Base-by-base conservation (phyloP, 2,329 filamentous ascomycete genomes). In the Aspergillus ochraceoroseus region DNA sequence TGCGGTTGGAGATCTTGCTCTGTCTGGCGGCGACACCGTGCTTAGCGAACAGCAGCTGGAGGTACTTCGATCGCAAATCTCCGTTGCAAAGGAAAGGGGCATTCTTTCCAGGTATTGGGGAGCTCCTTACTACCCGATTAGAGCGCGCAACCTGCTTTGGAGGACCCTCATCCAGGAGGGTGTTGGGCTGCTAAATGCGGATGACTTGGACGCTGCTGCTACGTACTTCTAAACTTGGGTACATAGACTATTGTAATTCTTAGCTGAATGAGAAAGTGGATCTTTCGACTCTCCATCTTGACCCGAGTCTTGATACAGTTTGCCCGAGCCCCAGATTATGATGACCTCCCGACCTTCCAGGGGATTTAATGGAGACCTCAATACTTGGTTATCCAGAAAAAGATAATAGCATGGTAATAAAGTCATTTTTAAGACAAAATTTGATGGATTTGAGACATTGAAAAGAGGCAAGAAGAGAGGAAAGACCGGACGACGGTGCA, bases 61-160 rank as follows among this genome's bases (percentile, higher is more conserved):
- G n/a, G 59, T 64, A 17, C 57, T 83, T 49, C 61, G 71, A 17
- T 55, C 48, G 7, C 79, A 83, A 59, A 67, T 83, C 12, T 56
- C 54, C 0, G 55, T 56, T 0, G 80, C 80, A 4, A 73, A 75
- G 49, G 64, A 59, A 9, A 76, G 70, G 53, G 79, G 79, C 0
- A 80, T 85, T 43, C 65, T 63, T 41, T 72, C 72, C 1, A 62
- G 80, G 41, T 83, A 83, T 53, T 83, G 79, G 79, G 75, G 79
- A 38, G 72, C 75, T 47, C 80, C 80, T 0, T 65, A 64, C 2
- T 83, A 72, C 66, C 79, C 78, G 0, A 61, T 82, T 18, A 69
- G 72, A n/a, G 74, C 70, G 14, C 63, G 80, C 15, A 77, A 82
- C 55, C 63, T 67, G 7, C 61, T 80, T 3, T 83, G 80, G 80